phyloP scores from a whole-genome alignment of 2,329 filamentous ascomycete species.

The Bertia moriformis region DNA sequence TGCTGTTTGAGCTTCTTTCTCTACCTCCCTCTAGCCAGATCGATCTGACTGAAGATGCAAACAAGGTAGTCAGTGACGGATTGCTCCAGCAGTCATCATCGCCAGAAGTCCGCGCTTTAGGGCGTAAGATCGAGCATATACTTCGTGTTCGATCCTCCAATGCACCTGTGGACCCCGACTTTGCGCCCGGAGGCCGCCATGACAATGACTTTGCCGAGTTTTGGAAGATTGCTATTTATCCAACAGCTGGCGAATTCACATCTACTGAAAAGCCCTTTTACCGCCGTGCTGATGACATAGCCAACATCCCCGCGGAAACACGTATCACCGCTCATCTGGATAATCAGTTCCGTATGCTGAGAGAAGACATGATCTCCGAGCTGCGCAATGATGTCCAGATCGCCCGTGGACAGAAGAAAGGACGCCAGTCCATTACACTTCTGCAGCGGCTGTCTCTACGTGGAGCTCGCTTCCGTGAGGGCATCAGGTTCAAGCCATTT shows the following conservation, averaged over 20 bases:
- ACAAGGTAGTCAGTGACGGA: slow-evolving; percentile 8
- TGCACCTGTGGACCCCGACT: neutral
- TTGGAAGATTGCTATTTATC: slow-evolving; percentile 44
- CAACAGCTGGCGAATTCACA: slow-evolving; percentile 49
- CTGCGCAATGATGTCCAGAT: slow-evolving; percentile 45
- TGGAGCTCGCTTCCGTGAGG: slow-evolving; percentile 5
- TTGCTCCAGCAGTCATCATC: slow-evolving; percentile 12
- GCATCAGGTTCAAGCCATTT: slow-evolving; percentile 12
- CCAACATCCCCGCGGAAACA: slow-evolving; percentile 15
- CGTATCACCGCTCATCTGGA: slow-evolving; percentile 41
- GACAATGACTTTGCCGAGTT: slow-evolving; percentile 58
- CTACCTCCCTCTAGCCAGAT: slow-evolving; percentile 9
- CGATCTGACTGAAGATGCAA: slow-evolving; percentile 7
- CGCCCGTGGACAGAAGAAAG: slow-evolving; percentile 29
- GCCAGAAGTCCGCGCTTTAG: slow-evolving; percentile 15
- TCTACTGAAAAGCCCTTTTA: slow-evolving; percentile 38
- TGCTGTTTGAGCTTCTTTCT: slow-evolving; percentile 30
- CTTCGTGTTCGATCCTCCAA: slow-evolving; percentile 12
- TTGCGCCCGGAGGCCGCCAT: slow-evolving; percentile 50
- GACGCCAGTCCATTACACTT: slow-evolving; percentile 18
- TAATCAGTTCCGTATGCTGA: slow-evolving; percentile 56
- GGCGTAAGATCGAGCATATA: slow-evolving; percentile 24
- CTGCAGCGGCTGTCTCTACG: slow-evolving; percentile 22
- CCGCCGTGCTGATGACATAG: slow-evolving; percentile 31
- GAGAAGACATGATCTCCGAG: slow-evolving; percentile 58